Evolutionary conservation across 345 rosid species (phyloP).

Genomic region (Hibiscus mutabilis): DNA sequence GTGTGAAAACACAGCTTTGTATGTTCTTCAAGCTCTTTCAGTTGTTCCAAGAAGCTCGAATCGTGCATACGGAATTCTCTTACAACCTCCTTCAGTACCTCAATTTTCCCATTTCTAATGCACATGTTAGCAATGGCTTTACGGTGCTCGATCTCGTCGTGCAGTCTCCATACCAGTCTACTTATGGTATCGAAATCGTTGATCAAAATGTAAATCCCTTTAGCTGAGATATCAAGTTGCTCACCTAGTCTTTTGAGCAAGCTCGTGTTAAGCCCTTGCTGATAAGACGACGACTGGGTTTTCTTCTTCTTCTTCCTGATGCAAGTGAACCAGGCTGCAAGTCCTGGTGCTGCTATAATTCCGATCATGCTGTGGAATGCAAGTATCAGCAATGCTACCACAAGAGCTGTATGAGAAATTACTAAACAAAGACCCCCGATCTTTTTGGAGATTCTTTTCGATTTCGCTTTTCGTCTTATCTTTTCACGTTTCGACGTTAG

Average conservation of each 20-base stretch:
- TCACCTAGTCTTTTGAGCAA: slow-evolving; percentile 33
- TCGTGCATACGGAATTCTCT: slow-evolving; percentile 40
- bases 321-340: slow-evolving; percentile 30
- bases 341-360: slow-evolving; percentile 47
- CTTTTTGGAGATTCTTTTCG: slow-evolving; percentile 35
- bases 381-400: slow-evolving; percentile 34
- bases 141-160: slow-evolving; percentile 58
- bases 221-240: slow-evolving; percentile 76
- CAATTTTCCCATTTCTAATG: slow-evolving; percentile 39
- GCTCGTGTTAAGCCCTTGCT: slow-evolving; percentile 21
- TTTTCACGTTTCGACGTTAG: slow-evolving; percentile 44
- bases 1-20: slow-evolving; percentile 67
- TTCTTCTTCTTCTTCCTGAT: slow-evolving; percentile 20
- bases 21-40: slow-evolving; percentile 76
- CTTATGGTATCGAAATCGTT: slow-evolving; percentile 78
- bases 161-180: slow-evolving; percentile 48
- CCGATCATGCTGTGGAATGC: slow-evolving; percentile 63
- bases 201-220: slow-evolving; percentile 57
- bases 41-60: slow-evolving; percentile 46
- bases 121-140: slow-evolving; percentile 48
- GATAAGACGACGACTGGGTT: neutral
- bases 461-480: slow-evolving; percentile 37
- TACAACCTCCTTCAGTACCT: slow-evolving; percentile 53
- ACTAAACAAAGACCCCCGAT: slow-evolving; percentile 39
- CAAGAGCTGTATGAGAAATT: slow-evolving; percentile 35